Conservation (phyloP, 169 alveolate genomes). For the Cryptosporidium bovis region DNA sequence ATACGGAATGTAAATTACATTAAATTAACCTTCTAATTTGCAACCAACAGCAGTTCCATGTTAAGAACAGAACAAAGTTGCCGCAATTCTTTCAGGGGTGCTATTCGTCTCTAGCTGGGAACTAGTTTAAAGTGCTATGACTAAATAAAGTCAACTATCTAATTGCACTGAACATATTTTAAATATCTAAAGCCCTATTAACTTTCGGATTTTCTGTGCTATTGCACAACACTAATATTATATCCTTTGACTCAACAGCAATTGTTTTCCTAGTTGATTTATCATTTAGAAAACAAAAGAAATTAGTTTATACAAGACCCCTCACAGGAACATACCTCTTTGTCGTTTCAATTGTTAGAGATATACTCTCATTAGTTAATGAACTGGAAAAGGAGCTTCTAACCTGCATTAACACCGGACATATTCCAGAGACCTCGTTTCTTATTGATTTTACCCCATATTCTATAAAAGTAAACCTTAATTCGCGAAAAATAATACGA, state of each 20-base stretch:
- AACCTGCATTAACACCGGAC: slow-evolving; percentile 41
- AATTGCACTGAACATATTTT: too few species aligned
- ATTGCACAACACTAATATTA: slow-evolving; percentile 32
- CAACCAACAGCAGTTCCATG: too few species aligned
- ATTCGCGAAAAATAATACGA: not conserved
- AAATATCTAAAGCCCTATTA: slow-evolving; percentile 2
- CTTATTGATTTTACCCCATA: slow-evolving; percentile 23
- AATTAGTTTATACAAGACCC: not conserved
- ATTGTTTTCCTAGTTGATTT: slow-evolving; percentile 13
- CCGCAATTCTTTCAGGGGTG: not conserved
- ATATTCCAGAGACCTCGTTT: slow-evolving; percentile 32
- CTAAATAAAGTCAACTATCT: too few species aligned
- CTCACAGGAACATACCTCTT: slow-evolving; percentile 24
- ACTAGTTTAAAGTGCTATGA: not conserved
- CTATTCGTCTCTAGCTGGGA: not conserved
- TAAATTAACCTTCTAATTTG: too few species aligned
- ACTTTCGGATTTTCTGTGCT: slow-evolving; percentile 2
- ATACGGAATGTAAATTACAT: too few species aligned
- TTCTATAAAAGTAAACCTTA: slow-evolving; percentile 6
- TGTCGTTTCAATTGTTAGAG: slow-evolving; percentile 57
- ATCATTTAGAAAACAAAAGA: not conserved
- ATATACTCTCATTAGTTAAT: slow-evolving; percentile 12
- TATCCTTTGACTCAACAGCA: slow-evolving; percentile 38
- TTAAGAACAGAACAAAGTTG: too few species aligned
- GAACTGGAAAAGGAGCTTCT: slow-evolving; percentile 64